Percentiles rank a stretch among this genome's conserved stretches.
These are phyloP conservation scores for Artomyces pyxidatus DNA, from an alignment of 768 basidiomycete genomes.

Conservation along the genomic window DNA sequence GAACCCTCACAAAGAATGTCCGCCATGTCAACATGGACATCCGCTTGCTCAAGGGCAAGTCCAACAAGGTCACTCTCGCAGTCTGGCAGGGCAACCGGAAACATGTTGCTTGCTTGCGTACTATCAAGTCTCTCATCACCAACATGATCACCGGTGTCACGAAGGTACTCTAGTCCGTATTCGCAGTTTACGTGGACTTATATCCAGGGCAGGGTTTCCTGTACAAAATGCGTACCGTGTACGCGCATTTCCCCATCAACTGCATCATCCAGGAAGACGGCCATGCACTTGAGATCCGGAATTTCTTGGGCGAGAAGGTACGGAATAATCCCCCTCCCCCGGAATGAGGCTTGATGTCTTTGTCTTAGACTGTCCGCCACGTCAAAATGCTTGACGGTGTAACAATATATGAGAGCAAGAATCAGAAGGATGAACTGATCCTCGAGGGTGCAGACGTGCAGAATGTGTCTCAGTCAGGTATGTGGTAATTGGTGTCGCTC, in stretches of 20 bases:
- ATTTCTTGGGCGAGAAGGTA: conserved; percentile 93
- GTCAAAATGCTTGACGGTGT: conserved; percentile 91
- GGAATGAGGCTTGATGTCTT: background rate
- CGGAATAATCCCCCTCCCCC: conserved; percentile 11
- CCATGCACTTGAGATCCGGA: conserved; percentile 76
- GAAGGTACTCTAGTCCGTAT: conserved; percentile 42
- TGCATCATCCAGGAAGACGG: conserved; percentile 83
- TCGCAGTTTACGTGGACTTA: background rate
- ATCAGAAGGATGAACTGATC: conserved; percentile 92
- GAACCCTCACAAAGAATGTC: conserved; percentile 85
- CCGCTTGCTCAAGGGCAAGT: conserved; percentile 72
- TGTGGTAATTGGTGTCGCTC: conserved; percentile 8
- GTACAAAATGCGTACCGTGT: conserved; percentile 99
- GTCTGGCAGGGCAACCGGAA: conserved; percentile 99
- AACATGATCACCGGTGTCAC: conserved; percentile 99
- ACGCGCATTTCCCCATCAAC: conserved; percentile 99
- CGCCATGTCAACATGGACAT: conserved; percentile 95
- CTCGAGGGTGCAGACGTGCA: conserved; percentile 94
- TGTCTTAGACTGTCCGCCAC: conserved; percentile 72
- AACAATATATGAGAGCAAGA: conserved; percentile 73
- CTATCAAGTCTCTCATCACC: conserved; percentile 88
- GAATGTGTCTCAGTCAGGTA: conserved; percentile 94
- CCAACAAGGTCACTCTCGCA: conserved; percentile 76
- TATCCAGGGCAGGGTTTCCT: conserved; percentile 70
- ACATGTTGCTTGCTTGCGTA: conserved; percentile 96